Percentiles rank a stretch among this genome's conserved stretches.
phyloP scores from a whole-genome alignment of 2,329 filamentous ascomycete species.

The Fusarium sororula region DNA sequence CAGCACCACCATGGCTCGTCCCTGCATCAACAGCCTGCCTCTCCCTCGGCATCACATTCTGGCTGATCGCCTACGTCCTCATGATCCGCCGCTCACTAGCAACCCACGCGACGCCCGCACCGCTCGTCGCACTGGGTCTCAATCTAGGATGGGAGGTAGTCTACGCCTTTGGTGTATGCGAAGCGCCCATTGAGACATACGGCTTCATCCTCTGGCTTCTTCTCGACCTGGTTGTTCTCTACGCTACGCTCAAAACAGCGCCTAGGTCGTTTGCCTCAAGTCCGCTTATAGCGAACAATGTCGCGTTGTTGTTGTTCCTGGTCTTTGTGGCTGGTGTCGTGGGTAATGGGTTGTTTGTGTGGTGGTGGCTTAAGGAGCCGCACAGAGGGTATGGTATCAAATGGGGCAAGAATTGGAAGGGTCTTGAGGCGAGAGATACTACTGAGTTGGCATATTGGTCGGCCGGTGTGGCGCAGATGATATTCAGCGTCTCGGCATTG shows the following conservation, averaged over 20 bases:
- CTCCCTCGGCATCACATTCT: constrained; percentile 50
- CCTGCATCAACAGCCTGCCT: constrained; percentile 49
- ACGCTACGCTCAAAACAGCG: constrained; percentile 55
- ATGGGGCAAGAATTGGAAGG: constrained; percentile 56
- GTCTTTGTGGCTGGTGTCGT: constrained; percentile 50
- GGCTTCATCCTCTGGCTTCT: constrained; percentile 60
- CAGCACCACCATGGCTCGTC: constrained; percentile 50
- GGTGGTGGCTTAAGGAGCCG: constrained; percentile 58
- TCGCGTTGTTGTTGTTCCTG: constrained; percentile 49
- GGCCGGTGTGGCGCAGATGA: constrained; percentile 55
- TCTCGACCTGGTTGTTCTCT: constrained; percentile 59
- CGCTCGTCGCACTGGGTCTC: constrained; percentile 56
- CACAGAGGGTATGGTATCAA: constrained; percentile 54
- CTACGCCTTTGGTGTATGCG: constrained; percentile 57
- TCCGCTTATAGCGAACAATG: constrained; percentile 53
- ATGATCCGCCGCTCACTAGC: constrained; percentile 56
- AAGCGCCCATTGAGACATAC: constrained; percentile 52
- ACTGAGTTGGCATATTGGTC: constrained; percentile 62
- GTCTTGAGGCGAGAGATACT: constrained; percentile 53
- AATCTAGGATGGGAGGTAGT: constrained; percentile 64
- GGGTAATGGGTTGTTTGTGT: constrained; percentile 54
- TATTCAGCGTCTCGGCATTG: constrained; percentile 52
- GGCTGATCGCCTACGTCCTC: constrained; percentile 57
- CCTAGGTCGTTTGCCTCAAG: constrained; percentile 54
- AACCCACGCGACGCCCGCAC: constrained; percentile 60